These are phyloP conservation scores for Rhizopus stolonifer DNA, from an alignment of 371 early-diverging fungal species.

Conservation along the genomic window DNA sequence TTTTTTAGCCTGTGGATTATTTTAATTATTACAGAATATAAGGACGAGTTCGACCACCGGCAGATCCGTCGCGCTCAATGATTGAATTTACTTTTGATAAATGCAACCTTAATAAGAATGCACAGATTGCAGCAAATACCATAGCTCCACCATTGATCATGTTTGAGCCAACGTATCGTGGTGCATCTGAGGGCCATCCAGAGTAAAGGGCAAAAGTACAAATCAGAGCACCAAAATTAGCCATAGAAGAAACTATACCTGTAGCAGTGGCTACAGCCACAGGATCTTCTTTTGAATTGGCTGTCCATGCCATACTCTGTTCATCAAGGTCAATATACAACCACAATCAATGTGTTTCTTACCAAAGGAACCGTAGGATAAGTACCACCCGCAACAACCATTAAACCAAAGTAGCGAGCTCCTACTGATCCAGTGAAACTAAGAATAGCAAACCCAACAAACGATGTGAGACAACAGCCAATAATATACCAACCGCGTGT, in stretches of 20 bases:
- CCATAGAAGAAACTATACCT: conserved; percentile 50
- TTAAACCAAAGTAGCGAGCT: conserved; percentile 48
- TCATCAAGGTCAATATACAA: neutral
- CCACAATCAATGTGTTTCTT: conserved; percentile 5
- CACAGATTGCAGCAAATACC: conserved; percentile 45
- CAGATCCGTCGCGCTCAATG: conserved; percentile 27
- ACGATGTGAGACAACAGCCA: conserved; percentile 32
- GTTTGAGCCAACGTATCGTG: conserved; percentile 47
- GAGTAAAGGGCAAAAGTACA: conserved; percentile 53
- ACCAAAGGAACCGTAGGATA: conserved; percentile 53
- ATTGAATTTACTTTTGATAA: conserved; percentile 28
- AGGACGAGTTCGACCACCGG: conserved; percentile 16
- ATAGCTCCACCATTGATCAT: conserved; percentile 51
- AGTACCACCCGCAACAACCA: conserved; percentile 49
- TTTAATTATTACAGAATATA: conserved; percentile 27
- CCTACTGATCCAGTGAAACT: conserved; percentile 41
- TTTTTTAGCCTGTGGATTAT: too few relatives aligned
- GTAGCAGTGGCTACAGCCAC: conserved; percentile 47
- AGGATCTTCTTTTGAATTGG: conserved; percentile 45
- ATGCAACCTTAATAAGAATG: conserved; percentile 31
- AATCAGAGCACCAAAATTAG: conserved; percentile 48
- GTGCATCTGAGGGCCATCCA: conserved; percentile 50
- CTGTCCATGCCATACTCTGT: conserved; percentile 55
- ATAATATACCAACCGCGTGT: conserved; percentile 47
- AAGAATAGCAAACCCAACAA: conserved; percentile 41